A percentile compares a stretch with the other conserved stretches of the same genome.
These are phyloP conservation scores for Aspergillus sclerotiicarbonarius DNA, from an alignment of 495 filamentous ascomycete species.

Conservation along the genomic window DNA sequence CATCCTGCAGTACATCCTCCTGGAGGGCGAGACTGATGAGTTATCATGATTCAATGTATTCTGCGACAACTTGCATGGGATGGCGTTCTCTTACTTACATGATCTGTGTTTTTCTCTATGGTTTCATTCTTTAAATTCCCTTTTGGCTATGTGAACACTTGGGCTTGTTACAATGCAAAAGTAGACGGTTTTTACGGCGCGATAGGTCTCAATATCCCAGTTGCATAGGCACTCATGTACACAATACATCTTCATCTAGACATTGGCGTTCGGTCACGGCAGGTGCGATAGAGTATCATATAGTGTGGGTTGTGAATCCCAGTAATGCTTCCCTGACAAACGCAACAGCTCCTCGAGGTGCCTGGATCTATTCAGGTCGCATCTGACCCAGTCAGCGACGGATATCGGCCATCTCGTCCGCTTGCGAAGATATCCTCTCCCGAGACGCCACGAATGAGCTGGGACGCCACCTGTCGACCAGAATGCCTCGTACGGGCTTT, in stretches of 20 bases:
- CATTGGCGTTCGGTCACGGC: too few species aligned
- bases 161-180: slow-evolving; percentile 18
- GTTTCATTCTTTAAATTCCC: slow-evolving; percentile 8
- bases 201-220: slow-evolving; percentile 9
- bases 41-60: slow-evolving; percentile 26
- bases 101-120: not conserved
- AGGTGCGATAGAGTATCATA: too few species aligned
- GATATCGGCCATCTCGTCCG: too few species aligned
- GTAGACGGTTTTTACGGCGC: slow-evolving; percentile 33
- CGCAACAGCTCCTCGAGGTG: too few species aligned
- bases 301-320: too few species aligned
- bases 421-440: too few species aligned
- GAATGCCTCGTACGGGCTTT: too few species aligned
- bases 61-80: slow-evolving; percentile 32
- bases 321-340: too few species aligned
- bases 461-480: too few species aligned
- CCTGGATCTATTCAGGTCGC: too few species aligned
- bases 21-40: slow-evolving; percentile 69
- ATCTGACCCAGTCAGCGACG: too few species aligned
- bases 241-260: not conserved
- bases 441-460: too few species aligned
- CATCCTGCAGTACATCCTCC: slow-evolving; percentile 90
- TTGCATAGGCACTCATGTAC: not conserved
- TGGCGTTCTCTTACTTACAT: slow-evolving; percentile 31
- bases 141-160: not conserved